Base-by-base conservation (phyloP, 2,329 filamentous ascomycete species). In the Hymenoscyphus albidus region DNA sequence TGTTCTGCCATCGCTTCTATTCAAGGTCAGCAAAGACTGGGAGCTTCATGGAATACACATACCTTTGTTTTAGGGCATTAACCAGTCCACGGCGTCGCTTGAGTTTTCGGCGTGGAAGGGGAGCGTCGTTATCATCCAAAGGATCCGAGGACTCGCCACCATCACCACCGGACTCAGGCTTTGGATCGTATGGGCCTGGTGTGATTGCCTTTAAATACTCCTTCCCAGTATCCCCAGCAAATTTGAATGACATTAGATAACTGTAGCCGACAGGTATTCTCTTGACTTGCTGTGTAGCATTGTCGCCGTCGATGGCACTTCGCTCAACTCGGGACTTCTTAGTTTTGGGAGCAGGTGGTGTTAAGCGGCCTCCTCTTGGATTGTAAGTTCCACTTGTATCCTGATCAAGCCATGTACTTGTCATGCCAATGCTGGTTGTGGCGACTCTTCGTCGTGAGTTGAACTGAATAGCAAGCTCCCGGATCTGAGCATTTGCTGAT, bases 371-470 rank as follows among this genome's bases (percentile, higher is more conserved):
- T 6, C 61, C 16, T 12, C 65, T 70, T 4, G 71, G 71, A 59
- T 74, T 67, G 58, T 73, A 74, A 3, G 66, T 72, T 4, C 73
- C 73, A 55, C 70, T 72, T 22, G 71, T 62, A 62, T 74, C 73
- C 32, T 67, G 58, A 58, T 74, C 73, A n/a, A 70, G 59, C 10
- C 61, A 71, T 3, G 63, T 68, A 10, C 65, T 61, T 9, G 67
- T 61, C 44, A 62, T 38, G 9, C 60, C 60, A 16, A 39, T 31
- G n/a, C 16, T 62, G 14, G 14, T 48, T 14, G 48, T 62, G n/a
- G 35, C 14, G 5, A 62, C 60, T 2, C 55, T 40, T 55, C 65
- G 57, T 55, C 61, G 63, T 1, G 61, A 66, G n/a, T 69, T 70
- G 38, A 67, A 51, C 9, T 65, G n/a, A 10, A 67, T 64, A 14